Conservation (phyloP, 192 early-diverging fungal species). For the Backusella circina region DNA sequence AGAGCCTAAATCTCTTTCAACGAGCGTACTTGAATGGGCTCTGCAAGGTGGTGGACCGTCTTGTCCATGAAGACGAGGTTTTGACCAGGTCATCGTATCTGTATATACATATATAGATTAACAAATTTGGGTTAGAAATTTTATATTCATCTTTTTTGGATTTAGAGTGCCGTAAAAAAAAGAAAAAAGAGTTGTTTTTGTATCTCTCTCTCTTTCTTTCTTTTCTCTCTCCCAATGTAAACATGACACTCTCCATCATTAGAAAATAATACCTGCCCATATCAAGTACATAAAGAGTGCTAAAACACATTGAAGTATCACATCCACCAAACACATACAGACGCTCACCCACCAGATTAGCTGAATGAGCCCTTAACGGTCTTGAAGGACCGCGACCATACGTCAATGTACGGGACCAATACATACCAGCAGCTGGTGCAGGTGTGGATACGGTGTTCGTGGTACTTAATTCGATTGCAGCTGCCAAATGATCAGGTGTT, state of each 20-base stretch:
- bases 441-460: slow-evolving; percentile 28
- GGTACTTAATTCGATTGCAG: slow-evolving; percentile 16
- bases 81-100: slow-evolving; percentile 83
- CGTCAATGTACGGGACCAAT: slow-evolving; percentile 65
- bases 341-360: slow-evolving; percentile 68
- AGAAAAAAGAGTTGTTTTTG: neutral
- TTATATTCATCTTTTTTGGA: neutral
- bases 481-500: slow-evolving; percentile 8
- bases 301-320: slow-evolving; percentile 71
- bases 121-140: neutral
- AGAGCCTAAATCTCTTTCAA: slow-evolving; percentile 43
- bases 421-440: slow-evolving; percentile 78
- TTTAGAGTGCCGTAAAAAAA: neutral
- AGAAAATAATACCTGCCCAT: slow-evolving; percentile 41
- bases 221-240: neutral
- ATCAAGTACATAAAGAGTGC: slow-evolving; percentile 78
- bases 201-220: neutral
- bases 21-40: slow-evolving; percentile 74
- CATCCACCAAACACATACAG: slow-evolving; percentile 88
- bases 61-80: slow-evolving; percentile 62
- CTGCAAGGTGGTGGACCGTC: slow-evolving; percentile 67
- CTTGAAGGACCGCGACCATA: slow-evolving; percentile 58
- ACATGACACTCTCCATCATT: neutral
- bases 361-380: slow-evolving; percentile 75
- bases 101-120: too few species aligned